Evolutionary conservation across 208 protist species (phyloP), one percentile per base, ranked within the genome.

Genomic region (Porcisia hertigi): DNA sequence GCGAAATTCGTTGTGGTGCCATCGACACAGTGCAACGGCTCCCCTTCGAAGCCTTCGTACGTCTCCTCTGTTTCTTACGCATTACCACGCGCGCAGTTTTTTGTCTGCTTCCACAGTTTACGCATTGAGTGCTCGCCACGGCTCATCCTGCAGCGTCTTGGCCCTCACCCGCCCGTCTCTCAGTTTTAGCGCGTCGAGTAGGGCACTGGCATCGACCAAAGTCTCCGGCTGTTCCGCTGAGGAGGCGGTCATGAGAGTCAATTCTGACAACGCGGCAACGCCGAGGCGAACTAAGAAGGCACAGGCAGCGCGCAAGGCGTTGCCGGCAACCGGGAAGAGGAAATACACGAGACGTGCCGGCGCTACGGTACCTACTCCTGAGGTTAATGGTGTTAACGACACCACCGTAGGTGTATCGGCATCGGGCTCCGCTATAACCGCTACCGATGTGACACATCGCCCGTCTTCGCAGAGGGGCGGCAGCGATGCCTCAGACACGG

Each of bases 291-390:
- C 23, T 11, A 59, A 52, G 49, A 63, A 73, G 55, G 36, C 54
- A 39, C 18, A 16, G 41, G 52, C 39, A 20, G 54, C 41, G 54
- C 69, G 55, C 54, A 63, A 30, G 34, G 4, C 54, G 16, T 55
- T 34, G 4, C 16, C 69, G 3, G 23, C 69, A 30, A 64, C 54
- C 23, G 69, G 49, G 49, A 73, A 73, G 54, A 12, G 69, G 54
- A 73, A 59, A 25, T 73, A 73, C 69, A 63, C 69, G n/a, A 47
- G 69, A 49, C 52, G 69, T 11, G 69, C 36, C 20, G 20, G 34
- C 30, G 41, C 49, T 36, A 55, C 54, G 5, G 69, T 12, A 9
- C 2, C 52, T 18, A 23, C 41, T n/a, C 52, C 14, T 16, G 52
- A 11, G 54, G n/a, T 14, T 2, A 49, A 14, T 8, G 1, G 43